Evolutionary conservation across 2,329 filamentous ascomycete genomes (phyloP).

Genomic region (Daldinia sp.): DNA sequence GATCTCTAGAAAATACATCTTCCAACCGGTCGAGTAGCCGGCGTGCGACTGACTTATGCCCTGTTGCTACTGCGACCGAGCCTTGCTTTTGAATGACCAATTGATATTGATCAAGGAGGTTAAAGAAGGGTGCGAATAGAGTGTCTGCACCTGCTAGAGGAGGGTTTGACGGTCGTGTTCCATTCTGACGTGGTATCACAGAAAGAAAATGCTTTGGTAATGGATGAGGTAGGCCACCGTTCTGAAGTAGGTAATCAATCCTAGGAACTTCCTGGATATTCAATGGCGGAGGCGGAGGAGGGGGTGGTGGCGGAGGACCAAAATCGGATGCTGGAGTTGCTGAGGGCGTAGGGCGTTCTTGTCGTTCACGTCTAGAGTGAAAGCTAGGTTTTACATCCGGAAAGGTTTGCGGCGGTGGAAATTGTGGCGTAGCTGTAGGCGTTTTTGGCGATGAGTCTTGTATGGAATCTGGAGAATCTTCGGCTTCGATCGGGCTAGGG

Average conservation of each 20-base stretch:
- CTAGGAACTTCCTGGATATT: constrained; percentile 78
- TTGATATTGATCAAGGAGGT: constrained; percentile 86
- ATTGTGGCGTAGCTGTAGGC: constrained; percentile 67
- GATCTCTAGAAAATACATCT: constrained; percentile 92
- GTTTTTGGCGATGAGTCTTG: constrained; percentile 71
- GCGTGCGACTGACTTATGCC: constrained; percentile 93
- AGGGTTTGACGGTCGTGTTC: constrained; percentile 70
- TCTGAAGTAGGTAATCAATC: constrained; percentile 91
- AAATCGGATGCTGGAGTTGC: constrained; percentile 58
- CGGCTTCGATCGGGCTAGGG: constrained; percentile 56
- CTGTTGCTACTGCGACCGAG: constrained; percentile 93
- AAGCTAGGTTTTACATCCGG: constrained; percentile 55
- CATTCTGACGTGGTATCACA: constrained; percentile 69
- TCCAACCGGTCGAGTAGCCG: constrained; percentile 90
- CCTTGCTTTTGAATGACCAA: constrained; percentile 85
- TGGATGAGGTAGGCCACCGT: constrained; percentile 81
- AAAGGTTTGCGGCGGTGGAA: constrained; percentile 60
- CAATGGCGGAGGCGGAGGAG: constrained; percentile 81
- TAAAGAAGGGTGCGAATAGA: constrained; percentile 85
- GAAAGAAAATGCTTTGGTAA: constrained; percentile 81
- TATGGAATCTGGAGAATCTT: constrained; percentile 64
- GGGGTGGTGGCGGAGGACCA: constrained; percentile 63
- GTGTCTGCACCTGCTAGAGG: constrained; percentile 76
- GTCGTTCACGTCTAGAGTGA: constrained; percentile 53
- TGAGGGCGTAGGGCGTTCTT: constrained; percentile 56